Evolutionary conservation across 495 filamentous ascomycete species (phyloP), one percentile per base, ranked within the genome.

Genomic region (Hypoxylon crocopeplum): DNA sequence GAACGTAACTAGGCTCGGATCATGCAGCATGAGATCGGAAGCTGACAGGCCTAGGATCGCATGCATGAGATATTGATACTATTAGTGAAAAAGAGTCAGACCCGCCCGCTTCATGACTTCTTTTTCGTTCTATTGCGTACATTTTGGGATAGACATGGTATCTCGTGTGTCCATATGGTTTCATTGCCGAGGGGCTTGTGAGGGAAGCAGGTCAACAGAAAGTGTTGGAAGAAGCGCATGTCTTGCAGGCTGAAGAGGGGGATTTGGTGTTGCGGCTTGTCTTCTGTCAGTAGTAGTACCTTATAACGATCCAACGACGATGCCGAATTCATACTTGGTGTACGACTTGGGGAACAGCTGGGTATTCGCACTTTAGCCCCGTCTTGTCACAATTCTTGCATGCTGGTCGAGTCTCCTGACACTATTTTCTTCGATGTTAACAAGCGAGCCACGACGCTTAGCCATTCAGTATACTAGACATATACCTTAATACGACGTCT

Each of bases 151-250:
- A 86, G 73, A 39, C 77, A 79, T 0, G 85, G 83, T 17, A 88
- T 71, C 32, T 82, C 76, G 25, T 84, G 84, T 12, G 75, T 77
- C 84, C 84, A 88, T 20, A 82, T 68, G 7, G 69, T 64, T 53
- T 87, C 83, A 40, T 79, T 78, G 20, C 82, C 82, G 40, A 86
- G 68, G 0, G 84, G 84, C 24, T 86, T 80, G 68, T 85, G 79
- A 4, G 84, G 85, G 52, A 82, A 80, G 48, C 83, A 84, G 7
- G 66, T 69, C 15, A 79, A 52, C 17, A 87, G 70, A 48, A 88
- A 86, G 56, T 86, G 81, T 67, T 88, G 82, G 68, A 86, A 86
- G 59, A 86, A 80, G 42, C 83, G 77, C 68, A 87, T 81, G 67
- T 87, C 84, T 16, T 81, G 73, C 13, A 79, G 69, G 29, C 75